Base-by-base conservation (phyloP, 2,329 filamentous ascomycete species). In the Gremmenia infestans region DNA sequence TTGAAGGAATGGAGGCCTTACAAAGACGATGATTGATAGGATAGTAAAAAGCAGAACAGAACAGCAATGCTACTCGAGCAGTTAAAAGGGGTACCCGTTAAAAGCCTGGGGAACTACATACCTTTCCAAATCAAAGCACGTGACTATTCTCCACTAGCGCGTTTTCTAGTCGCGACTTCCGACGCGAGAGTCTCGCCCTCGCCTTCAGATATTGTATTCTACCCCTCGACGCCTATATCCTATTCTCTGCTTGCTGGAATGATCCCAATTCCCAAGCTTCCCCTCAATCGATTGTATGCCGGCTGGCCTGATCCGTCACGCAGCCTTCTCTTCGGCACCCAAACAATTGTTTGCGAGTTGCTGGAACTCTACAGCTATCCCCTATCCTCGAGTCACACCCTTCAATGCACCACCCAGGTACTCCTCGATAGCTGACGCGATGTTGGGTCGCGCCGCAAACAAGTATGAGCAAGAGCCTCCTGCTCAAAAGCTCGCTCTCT, bases 391-490 rank as follows among this genome's bases (percentile, higher is more conserved):
- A 5, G 58, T 51, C 14, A 50, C 50, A 48, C 57, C 54, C 36
- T 28, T 59, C 53, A 53, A 67, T 68, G 60, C 59, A 58, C 54
- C 52, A 58, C 39, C 23, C 25, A 22, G 4, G 25, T 66, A 70
- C 54, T 66, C 68, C 42, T 67, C 67, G 22, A 68, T 69, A 52
- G 64, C 63, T 54, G 65, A 63, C 56, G 62, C 63, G 45, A 74
- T 74, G 72, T 60, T 74, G 55, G 51, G 53, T 23, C 60, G 67
- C 46, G 69, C 68, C 25, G 54, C 59, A 3, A 63, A 66, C 43
- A 57, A 57, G 6, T 54, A 57, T 55, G 48, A 57, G 45, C 57
- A 56, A 54, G 48, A 57, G 42, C 57, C 62, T 54, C 53, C 58
- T 5, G 56, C 62, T 14, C 36, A 60, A n/a, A 68, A 68, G 50